phyloP scores from a whole-genome alignment of 768 basidiomycete genomes.

The Boletus pseudo-olivaceus region DNA sequence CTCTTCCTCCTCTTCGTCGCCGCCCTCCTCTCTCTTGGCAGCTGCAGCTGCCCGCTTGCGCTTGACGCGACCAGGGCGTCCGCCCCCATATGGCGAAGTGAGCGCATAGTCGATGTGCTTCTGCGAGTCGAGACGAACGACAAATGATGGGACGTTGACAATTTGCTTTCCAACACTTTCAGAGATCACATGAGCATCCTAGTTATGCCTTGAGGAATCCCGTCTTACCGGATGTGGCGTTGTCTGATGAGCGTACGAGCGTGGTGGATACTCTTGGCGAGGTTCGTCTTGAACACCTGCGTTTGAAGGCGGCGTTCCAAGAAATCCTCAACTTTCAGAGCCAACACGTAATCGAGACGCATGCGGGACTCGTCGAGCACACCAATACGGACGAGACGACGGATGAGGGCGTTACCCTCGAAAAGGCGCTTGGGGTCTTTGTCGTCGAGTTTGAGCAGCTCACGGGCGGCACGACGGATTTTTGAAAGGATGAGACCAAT shows the following conservation, averaged over 20 bases:
- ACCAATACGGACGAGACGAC: slow-evolving; percentile 97
- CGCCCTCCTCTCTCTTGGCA: slow-evolving; percentile 87
- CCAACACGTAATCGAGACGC: slow-evolving; percentile 99
- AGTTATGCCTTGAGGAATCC: neutral
- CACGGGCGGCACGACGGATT: slow-evolving; percentile 99
- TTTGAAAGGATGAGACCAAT: slow-evolving; percentile 97
- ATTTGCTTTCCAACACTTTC: slow-evolving; percentile 95
- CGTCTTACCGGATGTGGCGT: slow-evolving; percentile 89
- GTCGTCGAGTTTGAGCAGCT: slow-evolving; percentile 98
- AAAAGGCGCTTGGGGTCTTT: slow-evolving; percentile 99
- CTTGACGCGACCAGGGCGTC: slow-evolving; percentile 94
- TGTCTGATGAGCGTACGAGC: slow-evolving; percentile 98
- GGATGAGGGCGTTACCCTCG: slow-evolving; percentile 96
- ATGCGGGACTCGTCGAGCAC: slow-evolving; percentile 98
- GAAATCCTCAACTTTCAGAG: slow-evolving; percentile 99
- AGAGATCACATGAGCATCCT: slow-evolving; percentile 1
- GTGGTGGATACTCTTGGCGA: slow-evolving; percentile 98
- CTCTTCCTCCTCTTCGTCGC: slow-evolving; percentile 89
- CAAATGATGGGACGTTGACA: slow-evolving; percentile 97
- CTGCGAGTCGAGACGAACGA: slow-evolving; percentile 98
- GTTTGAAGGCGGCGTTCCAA: slow-evolving; percentile 99
- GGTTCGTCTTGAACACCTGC: slow-evolving; percentile 98
- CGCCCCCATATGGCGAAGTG: slow-evolving; percentile 95
- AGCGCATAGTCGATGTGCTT: slow-evolving; percentile 99
- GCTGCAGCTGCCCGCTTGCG: slow-evolving; percentile 95